Evolutionary conservation across 176 grass and related monocot species (phyloP).

Genomic region (Ensete ventricosum): DNA sequence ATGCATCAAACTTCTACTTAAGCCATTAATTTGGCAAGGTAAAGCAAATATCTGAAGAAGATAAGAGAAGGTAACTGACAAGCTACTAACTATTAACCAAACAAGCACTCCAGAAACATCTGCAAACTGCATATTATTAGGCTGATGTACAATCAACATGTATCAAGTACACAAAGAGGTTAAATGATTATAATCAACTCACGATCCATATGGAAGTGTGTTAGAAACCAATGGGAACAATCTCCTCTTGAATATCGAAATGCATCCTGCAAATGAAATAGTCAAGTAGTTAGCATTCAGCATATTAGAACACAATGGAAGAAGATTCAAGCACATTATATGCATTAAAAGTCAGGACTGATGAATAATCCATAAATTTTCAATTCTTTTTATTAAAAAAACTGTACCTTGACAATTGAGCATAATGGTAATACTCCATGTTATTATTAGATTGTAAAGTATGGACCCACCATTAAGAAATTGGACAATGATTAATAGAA

Average conservation of each 20-base stretch:
- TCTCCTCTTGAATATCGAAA: constrained; percentile 84
- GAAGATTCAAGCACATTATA: not conserved
- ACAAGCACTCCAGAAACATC: constrained; percentile 9
- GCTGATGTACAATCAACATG: not conserved
- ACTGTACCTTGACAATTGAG: not conserved
- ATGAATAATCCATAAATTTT: not conserved
- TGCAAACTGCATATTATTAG: not conserved
- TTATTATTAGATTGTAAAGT: not conserved
- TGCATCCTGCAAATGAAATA: constrained; percentile 66
- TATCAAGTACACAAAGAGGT: not conserved
- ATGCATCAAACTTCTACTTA: no score
- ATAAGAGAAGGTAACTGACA: no score
- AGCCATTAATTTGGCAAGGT: no score
- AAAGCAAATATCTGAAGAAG: no score
- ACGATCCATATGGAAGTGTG: constrained; percentile 96
- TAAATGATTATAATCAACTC: constrained; percentile 29
- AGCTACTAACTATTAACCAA: not conserved
- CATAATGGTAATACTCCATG: not conserved
- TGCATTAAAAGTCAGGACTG: not conserved
- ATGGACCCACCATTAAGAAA: not conserved
- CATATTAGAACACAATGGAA: not conserved
- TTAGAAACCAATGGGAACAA: constrained; percentile 88
- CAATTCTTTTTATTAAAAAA: not conserved
- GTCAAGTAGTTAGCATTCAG: constrained; percentile 14
- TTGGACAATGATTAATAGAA: not conserved